Evolutionary conservation across 768 basidiomycete genomes (phyloP).

Genomic region (Lepiota venenata): DNA sequence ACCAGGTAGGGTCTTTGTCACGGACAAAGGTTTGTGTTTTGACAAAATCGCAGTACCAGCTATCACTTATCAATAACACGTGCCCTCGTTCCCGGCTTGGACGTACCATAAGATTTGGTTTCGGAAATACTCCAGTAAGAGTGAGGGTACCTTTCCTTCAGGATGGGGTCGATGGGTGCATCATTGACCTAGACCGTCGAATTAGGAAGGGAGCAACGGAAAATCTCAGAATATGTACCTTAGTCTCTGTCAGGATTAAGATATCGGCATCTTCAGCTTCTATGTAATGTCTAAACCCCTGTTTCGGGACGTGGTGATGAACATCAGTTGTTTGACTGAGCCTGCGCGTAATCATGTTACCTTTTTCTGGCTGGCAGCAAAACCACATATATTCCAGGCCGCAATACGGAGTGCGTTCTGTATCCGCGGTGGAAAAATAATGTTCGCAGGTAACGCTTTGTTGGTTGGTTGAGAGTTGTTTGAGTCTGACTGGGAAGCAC

Average conservation of each 20-base stretch:
- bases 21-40: slow-evolving; percentile 66
- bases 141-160: slow-evolving; percentile 62
- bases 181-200: slow-evolving; percentile 58
- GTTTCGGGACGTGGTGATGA: not conserved
- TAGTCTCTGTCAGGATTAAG: slow-evolving; percentile 83
- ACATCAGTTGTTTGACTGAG: not conserved
- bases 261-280: slow-evolving; percentile 87
- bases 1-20: slow-evolving; percentile 66
- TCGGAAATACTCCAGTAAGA: slow-evolving; percentile 73
- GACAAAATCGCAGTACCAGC: slow-evolving; percentile 83
- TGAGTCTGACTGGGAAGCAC: not conserved
- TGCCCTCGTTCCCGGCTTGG: not conserved
- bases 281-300: slow-evolving; percentile 82
- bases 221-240: slow-evolving; percentile 36
- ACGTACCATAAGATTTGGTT: slow-evolving; percentile 77
- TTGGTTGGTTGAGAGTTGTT: slow-evolving; percentile 66
- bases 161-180: slow-evolving; percentile 52
- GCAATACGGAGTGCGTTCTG: slow-evolving; percentile 52
- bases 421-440: slow-evolving; percentile 50
- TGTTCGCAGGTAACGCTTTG: slow-evolving; percentile 61
- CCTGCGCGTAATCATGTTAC: slow-evolving; percentile 27
- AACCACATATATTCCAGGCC: slow-evolving; percentile 80
- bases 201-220: not conserved
- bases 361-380: slow-evolving; percentile 77
- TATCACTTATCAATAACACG: slow-evolving; percentile 21